These are phyloP conservation scores for Pyrenophora tritici-repentis DNA, from an alignment of 2,329 filamentous ascomycete genomes.

Conservation along the genomic window DNA sequence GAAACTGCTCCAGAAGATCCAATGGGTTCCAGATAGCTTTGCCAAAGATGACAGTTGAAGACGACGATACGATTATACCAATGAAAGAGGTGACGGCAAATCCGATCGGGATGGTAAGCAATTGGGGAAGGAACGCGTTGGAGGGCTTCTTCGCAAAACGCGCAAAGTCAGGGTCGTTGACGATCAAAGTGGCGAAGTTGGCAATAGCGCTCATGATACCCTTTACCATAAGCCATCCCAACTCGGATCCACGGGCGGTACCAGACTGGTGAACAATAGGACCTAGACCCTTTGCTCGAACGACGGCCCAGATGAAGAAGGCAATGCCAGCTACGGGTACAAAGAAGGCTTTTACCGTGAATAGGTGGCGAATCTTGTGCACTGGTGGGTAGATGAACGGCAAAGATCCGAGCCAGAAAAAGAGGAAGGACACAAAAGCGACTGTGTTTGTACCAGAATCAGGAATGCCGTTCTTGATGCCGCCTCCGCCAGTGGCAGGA, in stretches of 20 bases:
- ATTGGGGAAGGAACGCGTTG: slow-evolving; percentile 80
- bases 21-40: slow-evolving; percentile 52
- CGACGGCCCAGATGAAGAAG: slow-evolving; percentile 86
- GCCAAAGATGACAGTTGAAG: slow-evolving; percentile 50
- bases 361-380: slow-evolving; percentile 84
- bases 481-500: slow-evolving; percentile 29
- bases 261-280: slow-evolving; percentile 76
- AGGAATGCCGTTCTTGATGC: slow-evolving; percentile 70
- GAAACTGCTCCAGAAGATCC: slow-evolving; percentile 49
- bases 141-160: slow-evolving; percentile 78
- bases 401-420: slow-evolving; percentile 82
- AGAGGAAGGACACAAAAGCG: slow-evolving; percentile 79
- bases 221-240: slow-evolving; percentile 82
- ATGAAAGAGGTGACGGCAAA: slow-evolving; percentile 78
- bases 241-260: slow-evolving; percentile 65
- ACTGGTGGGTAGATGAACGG: slow-evolving; percentile 90
- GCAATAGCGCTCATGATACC: slow-evolving; percentile 88
- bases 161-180: slow-evolving; percentile 80
- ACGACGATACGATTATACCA: slow-evolving; percentile 58
- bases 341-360: slow-evolving; percentile 86
- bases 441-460: slow-evolving; percentile 73
- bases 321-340: slow-evolving; percentile 82
- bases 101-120: slow-evolving; percentile 59
- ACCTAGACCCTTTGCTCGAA: slow-evolving; percentile 79
- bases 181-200: slow-evolving; percentile 87